Percentiles rank a stretch among this genome's conserved stretches.
These are phyloP conservation scores for Fusarium sublunatum DNA, from an alignment of 2,329 filamentous ascomycete genomes.

Conservation along the genomic window DNA sequence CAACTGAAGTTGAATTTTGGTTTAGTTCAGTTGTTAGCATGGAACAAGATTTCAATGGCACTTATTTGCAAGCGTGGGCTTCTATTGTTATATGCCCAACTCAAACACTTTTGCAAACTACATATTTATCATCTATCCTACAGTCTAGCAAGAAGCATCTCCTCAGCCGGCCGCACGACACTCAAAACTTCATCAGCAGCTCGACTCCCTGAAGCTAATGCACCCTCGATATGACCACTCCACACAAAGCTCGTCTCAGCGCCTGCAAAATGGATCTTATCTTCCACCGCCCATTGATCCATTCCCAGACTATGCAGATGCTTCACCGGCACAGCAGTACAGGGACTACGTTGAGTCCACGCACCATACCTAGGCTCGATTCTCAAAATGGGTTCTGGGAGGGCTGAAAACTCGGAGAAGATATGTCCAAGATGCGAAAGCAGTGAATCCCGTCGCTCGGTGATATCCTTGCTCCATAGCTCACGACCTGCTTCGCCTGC, in stretches of 20 bases:
- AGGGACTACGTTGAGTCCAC: slow-evolving; percentile 11
- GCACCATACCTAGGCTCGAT: slow-evolving; percentile 6
- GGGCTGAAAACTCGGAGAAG: slow-evolving; percentile 5
- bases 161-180: slow-evolving; percentile 6
- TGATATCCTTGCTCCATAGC: slow-evolving; percentile 22
- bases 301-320: slow-evolving; percentile 6
- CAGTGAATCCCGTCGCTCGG: slow-evolving; percentile 14
- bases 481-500: slow-evolving; percentile 31
- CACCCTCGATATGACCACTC: slow-evolving; percentile 42
- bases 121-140: neutral
- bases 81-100: neutral
- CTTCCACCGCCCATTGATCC: slow-evolving; percentile 38
- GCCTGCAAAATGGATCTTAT: slow-evolving; percentile 37
- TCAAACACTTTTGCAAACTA: too few relatives aligned
- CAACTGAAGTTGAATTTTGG: neutral
- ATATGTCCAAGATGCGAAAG: slow-evolving; percentile 6
- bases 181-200: slow-evolving; percentile 28
- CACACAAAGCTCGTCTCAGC: slow-evolving; percentile 37
- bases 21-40: neutral
- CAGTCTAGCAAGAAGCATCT: slow-evolving; percentile 15
- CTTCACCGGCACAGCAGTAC: slow-evolving; percentile 23
- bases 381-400: slow-evolving; percentile 22
- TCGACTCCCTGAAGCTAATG: slow-evolving; percentile 34
- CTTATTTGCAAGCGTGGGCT: neutral
- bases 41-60: neutral